These are phyloP conservation scores for Ustilago trichophora DNA, from an alignment of 1,284 basidiomycete genomes.

Conservation along the genomic window DNA sequence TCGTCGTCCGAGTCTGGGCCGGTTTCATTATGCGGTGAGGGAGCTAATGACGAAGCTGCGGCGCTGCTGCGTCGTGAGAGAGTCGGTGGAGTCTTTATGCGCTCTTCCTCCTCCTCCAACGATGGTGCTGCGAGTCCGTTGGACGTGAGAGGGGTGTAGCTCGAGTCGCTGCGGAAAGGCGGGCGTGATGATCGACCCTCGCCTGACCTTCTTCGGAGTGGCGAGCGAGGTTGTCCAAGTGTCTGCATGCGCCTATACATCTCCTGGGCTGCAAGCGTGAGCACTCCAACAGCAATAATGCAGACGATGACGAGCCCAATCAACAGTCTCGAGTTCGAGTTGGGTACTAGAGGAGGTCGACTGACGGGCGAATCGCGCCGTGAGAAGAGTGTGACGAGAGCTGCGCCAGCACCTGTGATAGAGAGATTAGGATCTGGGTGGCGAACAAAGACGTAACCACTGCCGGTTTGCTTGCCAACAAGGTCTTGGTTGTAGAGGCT, in stretches of 20 bases:
- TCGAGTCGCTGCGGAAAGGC: conserved; percentile 21
- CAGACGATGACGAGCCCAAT: conserved; percentile 43
- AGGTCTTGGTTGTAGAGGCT: conserved; percentile 23
- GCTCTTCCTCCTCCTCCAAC: conserved; percentile 43
- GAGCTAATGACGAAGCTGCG: conserved; percentile 13
- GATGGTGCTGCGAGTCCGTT: conserved; percentile 12
- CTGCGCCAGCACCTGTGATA: conserved; percentile 20
- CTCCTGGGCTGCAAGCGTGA: conserved; percentile 35
- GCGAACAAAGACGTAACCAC: conserved; percentile 37
- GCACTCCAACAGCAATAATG: conserved; percentile 35
- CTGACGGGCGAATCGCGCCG: conserved; percentile 32
- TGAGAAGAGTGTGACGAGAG: conserved; percentile 28
- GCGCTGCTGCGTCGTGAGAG: conserved; percentile 39
- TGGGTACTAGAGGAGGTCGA: conserved; percentile 41
- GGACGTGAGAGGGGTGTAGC: conserved; percentile 10
- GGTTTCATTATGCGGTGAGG: conserved; percentile 15
- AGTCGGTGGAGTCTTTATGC: conserved; percentile 39
- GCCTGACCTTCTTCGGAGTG: conserved; percentile 24
- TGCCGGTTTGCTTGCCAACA: conserved; percentile 37
- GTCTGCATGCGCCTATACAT: conserved; percentile 15
- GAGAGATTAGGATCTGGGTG: conserved; percentile 14
- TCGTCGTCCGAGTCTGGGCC: conserved; percentile 31
- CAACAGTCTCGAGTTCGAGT: conserved; percentile 40
- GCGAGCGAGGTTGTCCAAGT: conserved; percentile 25
- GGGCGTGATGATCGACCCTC: conserved; percentile 20